A percentile compares a stretch with the other conserved stretches of the same genome.
Evolutionary conservation across 306 rosid genomes (phyloP).

Genomic region (Casuarina equisetifolia): DNA sequence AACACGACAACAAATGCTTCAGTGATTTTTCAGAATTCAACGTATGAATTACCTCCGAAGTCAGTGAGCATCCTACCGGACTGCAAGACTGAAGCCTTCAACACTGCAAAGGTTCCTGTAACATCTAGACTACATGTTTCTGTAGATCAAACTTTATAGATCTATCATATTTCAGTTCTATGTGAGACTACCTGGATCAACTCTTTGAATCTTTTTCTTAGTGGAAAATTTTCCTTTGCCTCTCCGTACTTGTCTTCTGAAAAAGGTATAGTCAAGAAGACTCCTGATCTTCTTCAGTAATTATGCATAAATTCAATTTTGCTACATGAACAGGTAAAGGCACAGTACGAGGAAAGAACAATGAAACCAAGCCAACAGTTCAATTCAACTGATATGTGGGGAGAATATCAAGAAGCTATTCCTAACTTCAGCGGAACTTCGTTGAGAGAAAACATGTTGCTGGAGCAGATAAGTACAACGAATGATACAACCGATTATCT

Average conservation of each 20-base stretch:
- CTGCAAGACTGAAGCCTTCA: constrained; percentile 14
- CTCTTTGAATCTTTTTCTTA: background rate
- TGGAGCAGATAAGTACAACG: constrained; percentile 9
- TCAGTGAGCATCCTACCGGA: constrained; percentile 18
- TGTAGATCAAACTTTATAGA: too few relatives aligned
- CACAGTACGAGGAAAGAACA: constrained; percentile 3
- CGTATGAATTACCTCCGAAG: constrained; percentile 11
- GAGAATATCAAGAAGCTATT: constrained; percentile 7
- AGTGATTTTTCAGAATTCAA: background rate
- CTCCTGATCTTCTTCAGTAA: background rate
- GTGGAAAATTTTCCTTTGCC: background rate
- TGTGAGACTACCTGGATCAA: background rate
- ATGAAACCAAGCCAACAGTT: background rate
- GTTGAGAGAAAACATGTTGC: background rate
- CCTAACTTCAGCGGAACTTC: constrained; percentile 8
- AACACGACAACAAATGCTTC: background rate
- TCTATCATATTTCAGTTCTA: too few relatives aligned
- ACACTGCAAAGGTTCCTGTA: constrained; percentile 9
- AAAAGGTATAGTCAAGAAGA: background rate
- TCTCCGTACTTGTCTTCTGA: background rate
- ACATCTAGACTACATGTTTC: background rate
- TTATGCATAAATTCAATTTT: background rate
- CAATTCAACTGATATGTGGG: constrained; percentile 3
- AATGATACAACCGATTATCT: constrained; percentile 14
- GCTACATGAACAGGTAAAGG: background rate